These are phyloP conservation scores for Boletales sp. DNA, from an alignment of 768 basidiomycete species.

Conservation along the genomic window DNA sequence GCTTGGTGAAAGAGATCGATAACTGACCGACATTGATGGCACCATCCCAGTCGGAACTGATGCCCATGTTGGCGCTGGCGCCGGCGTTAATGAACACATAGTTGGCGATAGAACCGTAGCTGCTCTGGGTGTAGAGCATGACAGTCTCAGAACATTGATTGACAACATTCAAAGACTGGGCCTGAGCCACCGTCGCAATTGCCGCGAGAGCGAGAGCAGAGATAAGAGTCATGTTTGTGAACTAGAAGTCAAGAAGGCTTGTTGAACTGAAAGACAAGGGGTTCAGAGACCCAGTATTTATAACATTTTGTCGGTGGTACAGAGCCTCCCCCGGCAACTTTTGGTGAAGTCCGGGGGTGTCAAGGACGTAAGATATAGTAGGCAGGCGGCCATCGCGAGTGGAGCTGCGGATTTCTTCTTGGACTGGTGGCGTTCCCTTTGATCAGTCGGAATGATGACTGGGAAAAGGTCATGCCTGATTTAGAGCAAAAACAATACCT, in stretches of 20 bases:
- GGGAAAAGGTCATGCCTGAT: too few relatives aligned
- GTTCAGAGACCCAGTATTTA: constrained; percentile 8
- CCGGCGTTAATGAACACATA: constrained; percentile 23
- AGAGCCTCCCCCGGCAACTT: neutral
- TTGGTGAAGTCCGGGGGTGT: neutral
- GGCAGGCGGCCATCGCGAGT: too few relatives aligned
- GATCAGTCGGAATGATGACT: too few relatives aligned
- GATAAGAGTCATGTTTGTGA: constrained; percentile 18
- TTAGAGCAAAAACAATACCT: too few relatives aligned
- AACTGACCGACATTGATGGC: constrained; percentile 28
- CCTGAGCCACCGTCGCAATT: constrained; percentile 18
- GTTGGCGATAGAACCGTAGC: constrained; percentile 26
- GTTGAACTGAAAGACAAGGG: constrained; percentile 1
- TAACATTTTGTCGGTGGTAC: neutral
- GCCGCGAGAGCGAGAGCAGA: constrained; percentile 18
- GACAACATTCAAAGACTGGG: constrained; percentile 28
- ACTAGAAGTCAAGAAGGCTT: neutral
- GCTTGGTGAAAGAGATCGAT: neutral
- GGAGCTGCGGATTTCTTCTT: too few relatives aligned
- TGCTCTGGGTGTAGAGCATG: constrained; percentile 29
- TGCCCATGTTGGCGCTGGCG: constrained; percentile 24
- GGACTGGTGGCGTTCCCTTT: too few relatives aligned
- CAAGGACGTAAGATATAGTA: neutral
- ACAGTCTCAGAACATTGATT: constrained; percentile 26
- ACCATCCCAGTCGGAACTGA: constrained; percentile 31